Evolutionary conservation across 768 basidiomycete species (phyloP).

Genomic region (Crepidotus variabilis): DNA sequence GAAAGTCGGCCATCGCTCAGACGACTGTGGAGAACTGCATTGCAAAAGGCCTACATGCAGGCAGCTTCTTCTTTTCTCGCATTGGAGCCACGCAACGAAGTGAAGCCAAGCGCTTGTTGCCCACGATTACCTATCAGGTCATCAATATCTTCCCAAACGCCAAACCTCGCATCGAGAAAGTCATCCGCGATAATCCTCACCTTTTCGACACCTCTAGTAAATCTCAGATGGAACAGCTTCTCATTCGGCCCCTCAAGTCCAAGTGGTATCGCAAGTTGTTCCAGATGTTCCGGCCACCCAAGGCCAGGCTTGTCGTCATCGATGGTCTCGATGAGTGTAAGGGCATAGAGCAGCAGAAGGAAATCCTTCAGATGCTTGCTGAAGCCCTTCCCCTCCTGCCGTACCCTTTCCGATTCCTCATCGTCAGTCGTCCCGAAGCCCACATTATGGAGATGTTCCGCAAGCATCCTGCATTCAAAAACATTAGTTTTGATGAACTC

Average conservation of each 20-base stretch:
- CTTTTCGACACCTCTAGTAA: background rate
- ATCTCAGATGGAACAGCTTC: background rate
- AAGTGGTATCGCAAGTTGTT: background rate
- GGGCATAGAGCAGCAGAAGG: slow-evolving; percentile 4
- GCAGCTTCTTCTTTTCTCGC: slow-evolving; percentile 1
- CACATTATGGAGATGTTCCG: slow-evolving; percentile 15
- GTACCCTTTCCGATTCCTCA: slow-evolving; percentile 13
- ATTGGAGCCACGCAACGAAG: background rate
- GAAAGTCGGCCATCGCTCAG: slow-evolving; percentile 2
- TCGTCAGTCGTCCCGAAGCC: slow-evolving; percentile 17
- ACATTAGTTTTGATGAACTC: slow-evolving; percentile 3
- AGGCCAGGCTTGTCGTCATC: slow-evolving; percentile 12
- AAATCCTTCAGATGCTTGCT: slow-evolving; percentile 9
- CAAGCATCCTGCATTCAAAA: background rate
- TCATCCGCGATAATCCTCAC: background rate
- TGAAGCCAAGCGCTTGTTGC: background rate
- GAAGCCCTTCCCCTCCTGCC: background rate
- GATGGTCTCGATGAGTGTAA: slow-evolving; percentile 21
- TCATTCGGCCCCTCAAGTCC: background rate
- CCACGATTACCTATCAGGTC: background rate
- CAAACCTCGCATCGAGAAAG: background rate
- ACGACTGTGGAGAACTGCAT: background rate
- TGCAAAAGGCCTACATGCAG: background rate
- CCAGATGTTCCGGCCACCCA: background rate
- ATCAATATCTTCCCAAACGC: background rate